Percentiles rank a stretch among this genome's conserved stretches.
phyloP scores from a whole-genome alignment of 2,329 filamentous ascomycete species.

The Calonectria pseudoreteaudii region DNA sequence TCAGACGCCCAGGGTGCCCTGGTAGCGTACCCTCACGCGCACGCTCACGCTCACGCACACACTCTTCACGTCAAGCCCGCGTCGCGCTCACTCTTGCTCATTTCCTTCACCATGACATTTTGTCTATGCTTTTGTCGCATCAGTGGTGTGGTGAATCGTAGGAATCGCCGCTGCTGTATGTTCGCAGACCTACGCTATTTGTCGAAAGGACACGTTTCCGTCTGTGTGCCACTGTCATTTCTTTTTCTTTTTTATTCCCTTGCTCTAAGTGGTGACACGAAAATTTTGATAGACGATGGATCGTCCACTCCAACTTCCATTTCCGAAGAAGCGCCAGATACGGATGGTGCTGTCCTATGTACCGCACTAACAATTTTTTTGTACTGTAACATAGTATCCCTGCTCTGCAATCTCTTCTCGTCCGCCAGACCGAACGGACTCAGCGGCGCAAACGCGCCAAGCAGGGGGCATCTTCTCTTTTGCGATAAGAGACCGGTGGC shows the following conservation, averaged over 20 bases:
- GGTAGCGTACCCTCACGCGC: constrained; percentile 28
- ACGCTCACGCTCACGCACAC: constrained; percentile 13
- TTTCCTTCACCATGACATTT: neutral
- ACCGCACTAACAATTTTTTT: constrained; percentile 54
- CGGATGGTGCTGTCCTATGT: constrained; percentile 43
- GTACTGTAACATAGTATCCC: constrained; percentile 23
- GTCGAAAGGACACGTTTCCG: constrained; percentile 34
- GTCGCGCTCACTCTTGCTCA: neutral
- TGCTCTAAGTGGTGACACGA: constrained; percentile 42
- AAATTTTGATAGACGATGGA: constrained; percentile 47
- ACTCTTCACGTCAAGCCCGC: neutral
- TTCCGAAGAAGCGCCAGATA: constrained; percentile 41
- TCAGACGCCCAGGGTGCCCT: constrained; percentile 40
- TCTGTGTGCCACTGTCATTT: constrained; percentile 28
- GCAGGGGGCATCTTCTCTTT: constrained; percentile 20
- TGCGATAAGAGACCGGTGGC: constrained; percentile 26
- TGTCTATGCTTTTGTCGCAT: constrained; percentile 7
- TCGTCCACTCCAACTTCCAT: constrained; percentile 45
- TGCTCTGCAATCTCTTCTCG: constrained; percentile 24
- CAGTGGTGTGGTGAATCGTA: neutral
- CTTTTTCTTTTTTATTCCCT: neutral
- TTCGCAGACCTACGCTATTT: neutral
- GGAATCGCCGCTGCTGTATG: neutral
- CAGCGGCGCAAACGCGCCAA: constrained; percentile 16
- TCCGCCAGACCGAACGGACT: constrained; percentile 16